phyloP scores from a whole-genome alignment of 352 stramenopile genomes.

The Pythium scleroteichum region DNA sequence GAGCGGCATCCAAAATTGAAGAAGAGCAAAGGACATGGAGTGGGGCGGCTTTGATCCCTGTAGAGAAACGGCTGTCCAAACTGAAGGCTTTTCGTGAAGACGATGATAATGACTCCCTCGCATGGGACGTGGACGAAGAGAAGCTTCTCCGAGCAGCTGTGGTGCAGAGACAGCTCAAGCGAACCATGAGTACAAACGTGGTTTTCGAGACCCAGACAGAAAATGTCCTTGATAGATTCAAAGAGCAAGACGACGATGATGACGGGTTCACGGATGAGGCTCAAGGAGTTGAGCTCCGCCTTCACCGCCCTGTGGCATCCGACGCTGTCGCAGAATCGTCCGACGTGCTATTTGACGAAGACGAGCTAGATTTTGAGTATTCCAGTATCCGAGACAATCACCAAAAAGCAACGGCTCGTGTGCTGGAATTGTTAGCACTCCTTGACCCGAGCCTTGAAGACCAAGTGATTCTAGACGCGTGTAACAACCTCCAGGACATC shows the following conservation, averaged over 20 bases:
- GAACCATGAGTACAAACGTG: slow-evolving; percentile 10
- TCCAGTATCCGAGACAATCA: slow-evolving; percentile 68
- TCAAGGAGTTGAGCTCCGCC: slow-evolving; percentile 25
- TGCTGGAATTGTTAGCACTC: slow-evolving; percentile 74
- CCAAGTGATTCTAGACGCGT: slow-evolving; percentile 82
- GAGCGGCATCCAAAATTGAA: slow-evolving; percentile 4
- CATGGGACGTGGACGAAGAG: slow-evolving; percentile 74
- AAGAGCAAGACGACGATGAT: slow-evolving; percentile 25
- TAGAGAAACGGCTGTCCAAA: slow-evolving; percentile 65
- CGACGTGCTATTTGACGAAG: slow-evolving; percentile 79
- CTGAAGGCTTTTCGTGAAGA: slow-evolving; percentile 77
- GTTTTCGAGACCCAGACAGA: neutral
- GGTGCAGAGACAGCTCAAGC: slow-evolving; percentile 20
- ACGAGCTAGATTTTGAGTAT: slow-evolving; percentile 84
- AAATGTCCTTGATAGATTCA: slow-evolving; percentile 27
- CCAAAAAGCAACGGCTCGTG: slow-evolving; percentile 72
- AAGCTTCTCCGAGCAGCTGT: slow-evolving; percentile 46
- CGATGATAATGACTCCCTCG: slow-evolving; percentile 48
- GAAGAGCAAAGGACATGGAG: slow-evolving; percentile 46
- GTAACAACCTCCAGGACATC: slow-evolving; percentile 63
- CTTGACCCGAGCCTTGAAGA: slow-evolving; percentile 88
- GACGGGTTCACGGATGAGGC: slow-evolving; percentile 23
- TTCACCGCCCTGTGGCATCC: slow-evolving; percentile 9
- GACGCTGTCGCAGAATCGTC: slow-evolving; percentile 39
- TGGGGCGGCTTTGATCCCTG: slow-evolving; percentile 55